Base-by-base conservation (phyloP, 768 basidiomycete species). In the Collybia mongolica region DNA sequence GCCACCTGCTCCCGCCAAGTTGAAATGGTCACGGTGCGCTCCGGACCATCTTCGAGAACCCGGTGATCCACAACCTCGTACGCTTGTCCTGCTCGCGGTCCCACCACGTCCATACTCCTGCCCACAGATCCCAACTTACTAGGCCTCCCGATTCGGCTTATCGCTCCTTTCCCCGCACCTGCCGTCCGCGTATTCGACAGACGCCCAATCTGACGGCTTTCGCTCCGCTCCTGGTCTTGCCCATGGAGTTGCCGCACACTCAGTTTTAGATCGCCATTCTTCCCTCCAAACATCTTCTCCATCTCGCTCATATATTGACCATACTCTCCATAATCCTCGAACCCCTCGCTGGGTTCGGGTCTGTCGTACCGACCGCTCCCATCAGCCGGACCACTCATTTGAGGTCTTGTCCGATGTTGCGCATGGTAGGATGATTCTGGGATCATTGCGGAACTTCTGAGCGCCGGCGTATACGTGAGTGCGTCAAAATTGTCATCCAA, bases 1-100 rank as follows among this genome's bases (percentile, higher is more conserved):
- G 75, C 74, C 0, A 80, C 77, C 39, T 78, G 75, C 57, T 83
- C 77, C 28, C 81, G 67, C 83, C 83, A 85, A 7, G 72, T 72
- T 19, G 71, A 75, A 47, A 85, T 76, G 41, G 77, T 80, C 5
- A 80, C 77, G 6, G 78, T 80, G 48, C 68, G 69, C 48, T 79
- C 77, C 1, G 75, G 73, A n/a, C 71, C 74, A 22, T 75, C 73
- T 55, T 79, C 78, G 23, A 80, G 51, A 20, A 80, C 69, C 36
- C 64, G 65, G 29, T 67, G 62, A 29, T 68, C 64, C 18, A 77
- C 64, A 18, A 79, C 68, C 59, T 78, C 74, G 50, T 72, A 76
- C 17, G 71, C 67, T 38, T 72, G 72, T 6, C 68, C 68, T 6
- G 72, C 52, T 7, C 53, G 63, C 7, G 69, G 68, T 0, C 61